Evolutionary conservation across 148 eudicot species (phyloP), one percentile per base, ranked within the genome.

Genomic region (Agrostemma githago): DNA sequence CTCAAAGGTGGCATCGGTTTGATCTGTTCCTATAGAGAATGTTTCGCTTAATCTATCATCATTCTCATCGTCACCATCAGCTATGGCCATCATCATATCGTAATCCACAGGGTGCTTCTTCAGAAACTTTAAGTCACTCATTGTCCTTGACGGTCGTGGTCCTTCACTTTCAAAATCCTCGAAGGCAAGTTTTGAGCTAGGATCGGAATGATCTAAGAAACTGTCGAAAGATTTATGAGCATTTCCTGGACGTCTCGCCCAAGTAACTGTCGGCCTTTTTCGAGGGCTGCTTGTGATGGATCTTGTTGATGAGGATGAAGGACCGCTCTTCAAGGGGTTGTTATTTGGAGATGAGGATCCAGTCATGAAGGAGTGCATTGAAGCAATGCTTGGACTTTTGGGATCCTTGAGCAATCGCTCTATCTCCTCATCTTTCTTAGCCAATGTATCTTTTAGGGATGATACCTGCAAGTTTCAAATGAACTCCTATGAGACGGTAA

Each of bases 1-100:
- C 68, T 86, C 89, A 9, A 26, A 42, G 41, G 74, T 84, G 68
- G 84, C 84, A 69, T 91, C 91, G 78, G 66, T 69, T 14, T 51
- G 56, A 73, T 84, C 94, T 72, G 92, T 83, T 72, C 82, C 84
- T 77, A 77, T 56, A 75, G 85, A 85, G 67, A 76, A 85, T 75
- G 64, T 40, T 65, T 86, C 85, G 71, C 87, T 83, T 57, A 77
- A 75, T 82, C 81, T 81, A 74, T 78, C 86, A 53, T 82, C 88
- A 68, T 39, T 59, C 70, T 84, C 83, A 72, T 76, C 83, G 72
- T 82, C 75, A 1, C 78, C 62, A 16, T 80, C 77, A 1, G 76
- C 61, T 57, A 76, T 74, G 17, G 48, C 76, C 66, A 71, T 15
- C 66, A 71, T 15, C 53, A 66, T 74, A 62, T 73, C 79, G 38